These are phyloP conservation scores for Trichoderma oligosporum DNA, from an alignment of 2,329 filamentous ascomycete species.

Conservation along the genomic window DNA sequence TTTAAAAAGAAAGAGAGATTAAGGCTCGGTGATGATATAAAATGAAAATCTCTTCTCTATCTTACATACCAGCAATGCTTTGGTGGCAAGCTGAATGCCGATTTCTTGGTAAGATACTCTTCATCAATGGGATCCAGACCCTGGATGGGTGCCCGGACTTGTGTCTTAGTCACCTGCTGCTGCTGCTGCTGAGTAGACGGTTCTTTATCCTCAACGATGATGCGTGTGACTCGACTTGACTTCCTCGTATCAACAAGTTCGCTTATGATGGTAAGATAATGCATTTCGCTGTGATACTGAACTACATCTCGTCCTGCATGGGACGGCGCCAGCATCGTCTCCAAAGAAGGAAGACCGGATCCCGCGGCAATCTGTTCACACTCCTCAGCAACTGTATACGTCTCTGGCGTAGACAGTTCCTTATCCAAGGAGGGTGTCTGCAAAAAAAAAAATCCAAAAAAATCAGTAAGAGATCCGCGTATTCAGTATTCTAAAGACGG, in stretches of 20 bases:
- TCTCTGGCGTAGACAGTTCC: background rate
- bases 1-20: background rate
- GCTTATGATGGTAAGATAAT: background rate
- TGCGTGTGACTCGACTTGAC: background rate
- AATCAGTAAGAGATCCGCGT: background rate
- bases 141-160: background rate
- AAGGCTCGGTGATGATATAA: no score
- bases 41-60: no score
- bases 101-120: background rate
- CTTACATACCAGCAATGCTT: background rate
- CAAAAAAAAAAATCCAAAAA: no score
- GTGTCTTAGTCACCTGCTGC: background rate
- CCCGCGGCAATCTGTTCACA: background rate
- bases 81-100: background rate
- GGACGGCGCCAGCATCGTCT: background rate
- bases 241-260: background rate
- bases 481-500: background rate
- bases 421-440: background rate
- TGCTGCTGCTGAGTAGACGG: background rate
- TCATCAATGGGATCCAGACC: background rate
- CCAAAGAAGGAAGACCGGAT: background rate
- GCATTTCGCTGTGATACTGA: constrained; percentile 1
- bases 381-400: background rate
- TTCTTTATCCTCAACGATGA: background rate
- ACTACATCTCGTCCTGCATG: background rate